phyloP scores from a whole-genome alignment of 2,329 filamentous ascomycete genomes.

The Pestalotiopsis sp. region DNA sequence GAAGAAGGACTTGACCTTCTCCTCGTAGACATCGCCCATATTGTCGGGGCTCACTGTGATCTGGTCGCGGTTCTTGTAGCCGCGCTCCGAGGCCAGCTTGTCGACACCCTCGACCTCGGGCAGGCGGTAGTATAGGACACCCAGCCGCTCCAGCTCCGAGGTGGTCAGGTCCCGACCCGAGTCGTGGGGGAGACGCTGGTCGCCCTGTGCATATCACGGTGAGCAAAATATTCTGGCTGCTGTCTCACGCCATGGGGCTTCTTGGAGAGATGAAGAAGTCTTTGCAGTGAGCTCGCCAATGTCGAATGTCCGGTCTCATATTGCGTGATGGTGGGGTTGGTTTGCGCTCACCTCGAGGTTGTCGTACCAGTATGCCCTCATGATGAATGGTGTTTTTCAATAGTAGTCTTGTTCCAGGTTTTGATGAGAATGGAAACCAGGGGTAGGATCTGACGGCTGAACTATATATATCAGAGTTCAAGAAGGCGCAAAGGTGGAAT shows the following conservation, averaged over 20 bases:
- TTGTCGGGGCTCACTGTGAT: conserved; percentile 83
- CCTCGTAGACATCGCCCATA: conserved; percentile 86
- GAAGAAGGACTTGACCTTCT: conserved; percentile 93
- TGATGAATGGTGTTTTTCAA: conserved; percentile 28
- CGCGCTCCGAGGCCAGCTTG: conserved; percentile 68
- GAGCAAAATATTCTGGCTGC: not conserved
- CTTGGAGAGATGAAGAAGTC: not conserved
- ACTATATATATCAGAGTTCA: not conserved
- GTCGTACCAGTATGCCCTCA: conserved; percentile 62
- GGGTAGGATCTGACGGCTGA: not conserved
- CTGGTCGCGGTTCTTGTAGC: conserved; percentile 94
- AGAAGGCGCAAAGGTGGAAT: not conserved
- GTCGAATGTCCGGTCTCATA: not conserved
- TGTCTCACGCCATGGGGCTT: not conserved
- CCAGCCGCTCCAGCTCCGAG: conserved; percentile 69
- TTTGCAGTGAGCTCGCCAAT: not conserved
- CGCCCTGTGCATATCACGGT: conserved; percentile 60
- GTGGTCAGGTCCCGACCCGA: conserved; percentile 69
- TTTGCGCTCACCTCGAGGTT: conserved; percentile 47
- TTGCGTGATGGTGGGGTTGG: conserved; percentile 13
- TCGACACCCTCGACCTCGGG: conserved; percentile 68
- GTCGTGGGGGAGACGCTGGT: conserved; percentile 90
- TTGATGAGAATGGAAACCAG: not conserved
- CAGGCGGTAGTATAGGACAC: conserved; percentile 77
- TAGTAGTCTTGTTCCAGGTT: not conserved